Evolutionary conservation across 1,284 basidiomycete species (phyloP).

Genomic region (Malassezia restricta): DNA sequence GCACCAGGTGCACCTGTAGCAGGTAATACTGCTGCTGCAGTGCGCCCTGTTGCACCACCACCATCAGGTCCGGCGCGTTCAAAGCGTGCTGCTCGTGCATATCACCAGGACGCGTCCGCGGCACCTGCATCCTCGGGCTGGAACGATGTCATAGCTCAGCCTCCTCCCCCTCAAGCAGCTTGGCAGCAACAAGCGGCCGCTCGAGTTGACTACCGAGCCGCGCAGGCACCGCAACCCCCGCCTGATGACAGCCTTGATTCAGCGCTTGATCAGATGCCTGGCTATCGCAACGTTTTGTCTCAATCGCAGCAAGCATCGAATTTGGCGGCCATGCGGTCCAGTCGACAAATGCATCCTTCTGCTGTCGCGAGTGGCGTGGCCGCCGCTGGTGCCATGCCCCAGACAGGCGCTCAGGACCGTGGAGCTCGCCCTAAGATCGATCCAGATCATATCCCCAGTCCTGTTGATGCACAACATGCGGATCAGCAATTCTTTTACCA

Average conservation of each 20-base stretch:
- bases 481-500: conserved; percentile 74
- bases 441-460: conserved; percentile 78
- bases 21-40: too few relatives aligned
- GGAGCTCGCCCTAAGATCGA: conserved; percentile 65
- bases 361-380: background rate
- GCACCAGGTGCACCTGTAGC: background rate
- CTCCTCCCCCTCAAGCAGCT: conserved; percentile 26
- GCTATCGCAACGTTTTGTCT: conserved; percentile 37
- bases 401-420: conserved; percentile 9
- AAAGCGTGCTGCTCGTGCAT: conserved; percentile 43
- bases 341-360: conserved; percentile 10
- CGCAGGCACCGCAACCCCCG: background rate
- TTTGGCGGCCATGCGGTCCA: conserved; percentile 17
- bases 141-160: conserved; percentile 36
- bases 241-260: conserved; percentile 17
- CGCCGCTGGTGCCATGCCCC: conserved; percentile 2
- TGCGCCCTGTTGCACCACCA: background rate
- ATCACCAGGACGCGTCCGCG: conserved; percentile 34
- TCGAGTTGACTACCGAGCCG: background rate
- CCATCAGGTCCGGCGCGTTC: conserved; percentile 25
- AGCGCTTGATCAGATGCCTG: conserved; percentile 42
- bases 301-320: conserved; percentile 35
- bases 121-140: conserved; percentile 21
- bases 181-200: conserved; percentile 41
- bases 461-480: conserved; percentile 66